Percentiles rank a stretch among this genome's conserved stretches.
phyloP scores from a whole-genome alignment of 768 basidiomycete genomes.

The Russula brevipes region DNA sequence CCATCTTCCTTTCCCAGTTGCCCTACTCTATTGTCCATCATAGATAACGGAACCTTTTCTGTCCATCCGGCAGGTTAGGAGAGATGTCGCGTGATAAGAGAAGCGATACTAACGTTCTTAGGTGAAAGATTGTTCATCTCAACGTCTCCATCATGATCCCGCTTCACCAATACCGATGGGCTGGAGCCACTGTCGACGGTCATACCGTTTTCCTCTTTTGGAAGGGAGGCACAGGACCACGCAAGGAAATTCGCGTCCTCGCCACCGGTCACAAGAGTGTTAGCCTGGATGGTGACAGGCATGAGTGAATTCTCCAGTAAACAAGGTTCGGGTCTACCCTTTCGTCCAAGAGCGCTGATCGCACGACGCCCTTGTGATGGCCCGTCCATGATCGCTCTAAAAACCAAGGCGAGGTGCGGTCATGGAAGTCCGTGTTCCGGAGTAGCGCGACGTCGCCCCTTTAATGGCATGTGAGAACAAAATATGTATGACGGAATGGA shows the following conservation, averaged over 20 bases:
- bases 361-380: slow-evolving; percentile 33
- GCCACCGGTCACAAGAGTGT: slow-evolving; percentile 35
- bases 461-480: neutral
- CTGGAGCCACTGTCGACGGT: neutral
- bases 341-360: slow-evolving; percentile 34
- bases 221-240: slow-evolving; percentile 29
- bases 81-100: neutral
- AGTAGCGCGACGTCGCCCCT: slow-evolving; percentile 35
- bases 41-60: slow-evolving; percentile 14
- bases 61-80: neutral
- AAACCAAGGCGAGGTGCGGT: slow-evolving; percentile 29
- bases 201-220: slow-evolving; percentile 11
- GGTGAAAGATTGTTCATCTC: slow-evolving; percentile 16
- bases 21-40: neutral
- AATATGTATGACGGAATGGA: neutral
- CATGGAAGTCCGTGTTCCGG: slow-evolving; percentile 27
- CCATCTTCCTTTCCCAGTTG: neutral
- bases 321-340: slow-evolving; percentile 23
- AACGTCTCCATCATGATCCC: slow-evolving; percentile 23
- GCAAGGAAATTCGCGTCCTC: slow-evolving; percentile 34
- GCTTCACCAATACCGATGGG: slow-evolving; percentile 11
- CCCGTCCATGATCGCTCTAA: slow-evolving; percentile 30
- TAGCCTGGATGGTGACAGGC: slow-evolving; percentile 26
- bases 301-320: neutral
- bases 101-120: slow-evolving; percentile 8